Evolutionary conservation across 208 protist genomes (phyloP).

Genomic region (Trypanosomatidae sp.): DNA sequence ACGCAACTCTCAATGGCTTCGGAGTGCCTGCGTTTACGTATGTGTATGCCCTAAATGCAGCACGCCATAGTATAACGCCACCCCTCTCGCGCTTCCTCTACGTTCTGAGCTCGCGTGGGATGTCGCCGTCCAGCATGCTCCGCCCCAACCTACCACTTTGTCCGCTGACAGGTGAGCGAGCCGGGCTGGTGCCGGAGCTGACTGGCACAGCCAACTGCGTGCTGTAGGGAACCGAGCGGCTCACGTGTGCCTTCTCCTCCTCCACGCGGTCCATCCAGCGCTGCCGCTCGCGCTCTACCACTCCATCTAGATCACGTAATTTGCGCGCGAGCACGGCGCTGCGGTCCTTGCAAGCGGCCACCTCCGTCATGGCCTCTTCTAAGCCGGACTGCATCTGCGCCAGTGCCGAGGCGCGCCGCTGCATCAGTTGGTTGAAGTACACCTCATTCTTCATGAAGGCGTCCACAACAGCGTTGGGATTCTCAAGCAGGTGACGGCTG

Average conservation of each 20-base stretch:
- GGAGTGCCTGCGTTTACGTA: background rate
- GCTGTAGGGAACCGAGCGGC: slow-evolving; percentile 26
- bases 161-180: slow-evolving; percentile 12
- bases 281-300: slow-evolving; percentile 61
- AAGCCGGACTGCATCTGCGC: slow-evolving; percentile 54
- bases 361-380: slow-evolving; percentile 59
- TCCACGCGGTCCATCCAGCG: slow-evolving; percentile 65
- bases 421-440: slow-evolving; percentile 82
- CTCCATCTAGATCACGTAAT: slow-evolving; percentile 64
- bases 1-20: background rate
- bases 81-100: slow-evolving; percentile 4
- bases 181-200: slow-evolving; percentile 25
- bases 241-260: slow-evolving; percentile 69
- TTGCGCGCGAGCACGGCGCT: slow-evolving; percentile 54
- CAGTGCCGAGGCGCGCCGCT: slow-evolving; percentile 61
- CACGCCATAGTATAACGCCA: background rate
- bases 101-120: slow-evolving; percentile 12
- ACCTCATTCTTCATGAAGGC: slow-evolving; percentile 86
- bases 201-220: slow-evolving; percentile 7
- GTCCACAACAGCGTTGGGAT: slow-evolving; percentile 62
- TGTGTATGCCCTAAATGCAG: no score
- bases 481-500: slow-evolving; percentile 37
- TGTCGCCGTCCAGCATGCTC: slow-evolving; percentile 18
- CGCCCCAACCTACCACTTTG: slow-evolving; percentile 13
- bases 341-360: slow-evolving; percentile 69